phyloP scores from a whole-genome alignment of 1,284 basidiomycete species.

The Amylostereum areolatum region DNA sequence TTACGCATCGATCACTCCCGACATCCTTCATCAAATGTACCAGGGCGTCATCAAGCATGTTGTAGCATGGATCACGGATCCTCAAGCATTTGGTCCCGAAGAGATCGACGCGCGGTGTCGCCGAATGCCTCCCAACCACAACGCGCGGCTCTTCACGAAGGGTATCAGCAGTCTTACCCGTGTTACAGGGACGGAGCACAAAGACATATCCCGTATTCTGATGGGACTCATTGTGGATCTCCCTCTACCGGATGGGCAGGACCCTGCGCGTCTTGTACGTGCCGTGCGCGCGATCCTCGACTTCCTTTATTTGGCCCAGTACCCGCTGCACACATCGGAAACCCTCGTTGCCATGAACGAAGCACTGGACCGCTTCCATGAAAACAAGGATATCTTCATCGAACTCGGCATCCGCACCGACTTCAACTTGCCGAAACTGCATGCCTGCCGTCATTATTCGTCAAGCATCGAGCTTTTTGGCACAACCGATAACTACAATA shows the following conservation, averaged over 20 bases:
- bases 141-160: constrained; percentile 16
- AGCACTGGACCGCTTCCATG: constrained; percentile 16
- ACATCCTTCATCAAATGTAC: constrained; percentile 37
- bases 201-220: constrained; percentile 8
- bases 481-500: constrained; percentile 26
- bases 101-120: background rate
- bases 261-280: background rate
- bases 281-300: constrained; percentile 7
- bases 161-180: constrained; percentile 13
- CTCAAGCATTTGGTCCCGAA: constrained; percentile 3
- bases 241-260: background rate
- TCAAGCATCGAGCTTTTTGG: constrained; percentile 20
- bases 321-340: constrained; percentile 2
- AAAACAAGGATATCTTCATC: constrained; percentile 17
- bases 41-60: constrained; percentile 27
- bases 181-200: constrained; percentile 8
- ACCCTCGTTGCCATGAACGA: constrained; percentile 14
- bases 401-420: constrained; percentile 11
- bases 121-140: background rate
- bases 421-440: constrained; percentile 13
- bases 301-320: constrained; percentile 8
- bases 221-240: background rate
- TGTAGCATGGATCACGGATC: constrained; percentile 21
- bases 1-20: constrained; percentile 28
- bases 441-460: constrained; percentile 23